Conservation (phyloP, 345 rosid genomes). For the Durio zibethinus region DNA sequence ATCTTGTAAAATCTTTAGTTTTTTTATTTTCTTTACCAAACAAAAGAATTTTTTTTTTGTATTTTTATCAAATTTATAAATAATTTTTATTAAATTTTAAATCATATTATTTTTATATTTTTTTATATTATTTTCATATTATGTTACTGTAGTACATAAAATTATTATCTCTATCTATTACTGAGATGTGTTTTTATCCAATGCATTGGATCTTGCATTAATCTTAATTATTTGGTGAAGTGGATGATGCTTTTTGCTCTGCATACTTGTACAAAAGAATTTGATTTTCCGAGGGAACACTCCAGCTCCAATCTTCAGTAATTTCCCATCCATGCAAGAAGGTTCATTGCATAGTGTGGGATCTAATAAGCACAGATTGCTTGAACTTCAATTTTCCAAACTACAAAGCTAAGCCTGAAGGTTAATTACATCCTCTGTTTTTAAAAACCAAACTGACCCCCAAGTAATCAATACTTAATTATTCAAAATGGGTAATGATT, state of each 20-base stretch:
- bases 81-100: too few relatives aligned
- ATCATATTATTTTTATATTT: neutral
- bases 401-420: neutral
- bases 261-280: neutral
- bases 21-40: too few relatives aligned
- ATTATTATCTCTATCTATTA: neutral
- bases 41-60: too few relatives aligned
- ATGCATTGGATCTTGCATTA: neutral
- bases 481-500: neutral
- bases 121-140: too few relatives aligned
- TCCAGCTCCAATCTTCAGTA: neutral
- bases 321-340: neutral
- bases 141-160: too few relatives aligned
- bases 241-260: neutral
- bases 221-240: neutral
- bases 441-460: neutral
- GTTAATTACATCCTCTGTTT: neutral
- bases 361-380: neutral
- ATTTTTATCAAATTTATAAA: too few relatives aligned
- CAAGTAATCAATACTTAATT: neutral
- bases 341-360: neutral
- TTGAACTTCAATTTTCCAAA: neutral
- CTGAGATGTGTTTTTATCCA: neutral
- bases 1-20: too few relatives aligned
- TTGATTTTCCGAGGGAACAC: conserved; percentile 3